A percentile compares a stretch with the other conserved stretches of the same genome.
phyloP scores from a whole-genome alignment of 495 filamentous ascomycete species.

The Hyaloscypha finlandica region DNA sequence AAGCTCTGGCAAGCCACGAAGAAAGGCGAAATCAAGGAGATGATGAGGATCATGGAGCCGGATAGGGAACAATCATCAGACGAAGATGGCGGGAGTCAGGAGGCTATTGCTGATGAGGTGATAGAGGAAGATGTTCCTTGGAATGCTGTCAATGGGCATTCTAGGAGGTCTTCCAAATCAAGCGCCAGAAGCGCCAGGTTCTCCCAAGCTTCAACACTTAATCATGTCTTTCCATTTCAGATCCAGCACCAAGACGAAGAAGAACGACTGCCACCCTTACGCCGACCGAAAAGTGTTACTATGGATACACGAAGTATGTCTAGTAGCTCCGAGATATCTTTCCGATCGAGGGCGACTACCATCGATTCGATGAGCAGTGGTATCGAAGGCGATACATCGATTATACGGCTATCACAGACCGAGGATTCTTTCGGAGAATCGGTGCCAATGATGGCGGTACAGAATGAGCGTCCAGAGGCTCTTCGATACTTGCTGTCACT shows the following conservation, averaged over 20 bases:
- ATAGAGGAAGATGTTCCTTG: conserved; percentile 33
- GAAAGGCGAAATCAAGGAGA: conserved; percentile 69
- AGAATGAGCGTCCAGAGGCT: conserved; percentile 67
- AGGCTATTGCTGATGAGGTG: conserved; percentile 40
- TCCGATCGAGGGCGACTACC: conserved; percentile 73
- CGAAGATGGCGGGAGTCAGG: conserved; percentile 50
- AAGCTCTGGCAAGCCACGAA: conserved; percentile 85
- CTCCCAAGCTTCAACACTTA: conserved; percentile 58
- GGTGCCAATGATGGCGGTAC: conserved; percentile 94
- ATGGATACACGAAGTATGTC: conserved; percentile 89
- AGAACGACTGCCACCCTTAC: conserved; percentile 43
- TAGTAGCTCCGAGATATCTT: conserved; percentile 78
- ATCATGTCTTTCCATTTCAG: conserved; percentile 91
- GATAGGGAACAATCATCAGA: conserved; percentile 33
- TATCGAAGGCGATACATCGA: conserved; percentile 83
- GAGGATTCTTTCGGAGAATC: conserved; percentile 82
- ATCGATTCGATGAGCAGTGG: conserved; percentile 70
- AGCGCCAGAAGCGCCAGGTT: conserved; percentile 40
- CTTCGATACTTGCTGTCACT: conserved; percentile 79
- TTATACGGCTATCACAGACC: conserved; percentile 78
- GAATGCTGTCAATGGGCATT: conserved; percentile 48
- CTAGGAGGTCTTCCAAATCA: conserved; percentile 45
- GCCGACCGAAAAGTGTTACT: conserved; percentile 73
- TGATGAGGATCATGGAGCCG: conserved; percentile 79
- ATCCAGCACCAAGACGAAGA: conserved; percentile 43